These are phyloP conservation scores for Chalaropsis thielavioides DNA, from an alignment of 2,329 filamentous ascomycete genomes.

Conservation along the genomic window DNA sequence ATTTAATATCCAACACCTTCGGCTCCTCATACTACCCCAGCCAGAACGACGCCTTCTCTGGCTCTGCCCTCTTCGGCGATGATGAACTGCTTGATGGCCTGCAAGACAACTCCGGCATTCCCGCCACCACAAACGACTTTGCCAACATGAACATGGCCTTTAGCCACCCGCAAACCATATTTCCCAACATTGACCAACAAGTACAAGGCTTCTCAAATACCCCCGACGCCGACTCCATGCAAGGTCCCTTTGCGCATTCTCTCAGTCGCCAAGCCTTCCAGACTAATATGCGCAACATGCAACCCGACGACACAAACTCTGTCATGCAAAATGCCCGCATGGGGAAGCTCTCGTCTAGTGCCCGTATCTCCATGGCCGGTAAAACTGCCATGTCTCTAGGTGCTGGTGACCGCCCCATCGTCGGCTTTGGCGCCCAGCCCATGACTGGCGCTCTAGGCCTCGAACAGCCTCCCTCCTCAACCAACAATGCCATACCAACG, in stretches of 20 bases:
- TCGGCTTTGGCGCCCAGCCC: slow-evolving; percentile 60
- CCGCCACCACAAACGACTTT: slow-evolving; percentile 43
- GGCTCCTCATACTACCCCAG: slow-evolving; percentile 12
- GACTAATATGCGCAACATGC: slow-evolving; percentile 41
- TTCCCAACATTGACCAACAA: slow-evolving; percentile 42
- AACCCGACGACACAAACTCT: slow-evolving; percentile 34
- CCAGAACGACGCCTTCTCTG: slow-evolving; percentile 50
- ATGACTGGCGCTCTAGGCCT: slow-evolving; percentile 52
- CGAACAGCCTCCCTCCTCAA: slow-evolving; percentile 37
- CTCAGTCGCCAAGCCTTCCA: slow-evolving; percentile 69
- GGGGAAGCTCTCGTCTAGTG: slow-evolving; percentile 3
- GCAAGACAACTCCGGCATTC: slow-evolving; percentile 37
- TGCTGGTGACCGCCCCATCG: slow-evolving; percentile 28
- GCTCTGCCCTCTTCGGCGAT: slow-evolving; percentile 66
- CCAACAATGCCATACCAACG: slow-evolving; percentile 59
- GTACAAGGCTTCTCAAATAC: slow-evolving; percentile 80
- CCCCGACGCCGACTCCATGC: slow-evolving; percentile 79
- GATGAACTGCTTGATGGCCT: slow-evolving; percentile 76
- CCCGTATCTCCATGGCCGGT: slow-evolving; percentile 23
- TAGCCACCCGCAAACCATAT: slow-evolving; percentile 25
- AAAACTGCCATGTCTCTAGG: slow-evolving; percentile 22
- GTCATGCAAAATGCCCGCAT: slow-evolving; percentile 7
- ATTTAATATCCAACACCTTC: slow-evolving; percentile 11
- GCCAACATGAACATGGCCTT: slow-evolving; percentile 44
- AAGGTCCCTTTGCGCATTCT: slow-evolving; percentile 46